Evolutionary conservation across 2,329 filamentous ascomycete genomes (phyloP), one percentile per base, ranked within the genome.

Genomic region (Phoma sp.): DNA sequence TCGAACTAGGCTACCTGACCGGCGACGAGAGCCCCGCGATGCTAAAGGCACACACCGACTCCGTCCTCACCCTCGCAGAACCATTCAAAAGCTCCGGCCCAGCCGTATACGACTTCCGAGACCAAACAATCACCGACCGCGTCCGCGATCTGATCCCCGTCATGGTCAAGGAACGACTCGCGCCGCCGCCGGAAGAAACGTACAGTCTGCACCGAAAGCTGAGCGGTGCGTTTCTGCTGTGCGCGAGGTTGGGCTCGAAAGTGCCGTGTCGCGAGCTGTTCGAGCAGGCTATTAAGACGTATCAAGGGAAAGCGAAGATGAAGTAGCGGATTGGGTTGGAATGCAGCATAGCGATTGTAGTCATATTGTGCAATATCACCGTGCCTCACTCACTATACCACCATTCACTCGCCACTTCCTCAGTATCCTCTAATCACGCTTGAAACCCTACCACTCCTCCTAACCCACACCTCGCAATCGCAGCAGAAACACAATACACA

Each of bases 81-180:
- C 95, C 95, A 0, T 99, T 98, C 77, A 81, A 81, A 3, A 84
- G 81, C 0, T 65, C 62, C n/a, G 91, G 92, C 0, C 91, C 92
- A 0, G 88, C 90, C 45, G 77, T 96, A 0, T 99, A 99, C 74
- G 92, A 99, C 74, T 99, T 99, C 76, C 81, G 85, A 56, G 87
- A 94, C 69, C 95, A 99, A 80, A 99, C 94, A 1, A 98, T 99
- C 64, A 99, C 95, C 1, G 93, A 98, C 70, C 84, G 96, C 39
- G 94, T 99, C 53, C 88, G 93, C 68, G 84, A 82, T 3, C 82
- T 96, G 48, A 98, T 99, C 63, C 95, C 95, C 15, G 80, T 96
- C 48, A 99, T 99, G 95, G 82, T 99, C 41, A 85, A 86, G 52
- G 95, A 99, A 80, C 81, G 95, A 32, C 78, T 99, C 19, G 87